These are phyloP conservation scores for Rhodotorula diobovata DNA, from an alignment of 768 basidiomycete genomes.

Conservation along the genomic window DNA sequence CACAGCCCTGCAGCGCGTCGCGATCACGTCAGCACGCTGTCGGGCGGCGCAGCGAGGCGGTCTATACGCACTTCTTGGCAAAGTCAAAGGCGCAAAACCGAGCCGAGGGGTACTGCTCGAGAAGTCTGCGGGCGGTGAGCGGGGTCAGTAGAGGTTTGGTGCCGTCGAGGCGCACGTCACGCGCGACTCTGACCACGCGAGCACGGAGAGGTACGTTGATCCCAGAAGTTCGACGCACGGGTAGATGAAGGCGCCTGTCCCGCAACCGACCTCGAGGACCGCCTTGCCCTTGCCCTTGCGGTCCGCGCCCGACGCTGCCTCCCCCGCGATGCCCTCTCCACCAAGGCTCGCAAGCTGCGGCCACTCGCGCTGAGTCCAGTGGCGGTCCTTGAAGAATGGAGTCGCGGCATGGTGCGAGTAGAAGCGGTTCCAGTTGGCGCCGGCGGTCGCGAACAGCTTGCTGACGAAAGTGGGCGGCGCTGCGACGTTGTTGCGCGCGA, in stretches of 20 bases:
- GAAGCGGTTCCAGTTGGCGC: slow-evolving; percentile 24
- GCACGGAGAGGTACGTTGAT: too few relatives aligned
- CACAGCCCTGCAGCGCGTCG: slow-evolving; percentile 13
- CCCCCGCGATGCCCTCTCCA: not conserved
- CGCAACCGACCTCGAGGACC: slow-evolving; percentile 37
- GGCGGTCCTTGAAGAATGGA: slow-evolving; percentile 38
- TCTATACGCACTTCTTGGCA: slow-evolving; percentile 6
- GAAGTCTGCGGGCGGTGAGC: slow-evolving; percentile 3
- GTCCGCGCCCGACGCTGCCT: not conserved
- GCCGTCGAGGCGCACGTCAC: too few relatives aligned
- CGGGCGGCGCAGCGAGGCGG: not conserved
- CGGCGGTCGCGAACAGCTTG: slow-evolving; percentile 11
- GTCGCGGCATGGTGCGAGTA: slow-evolving; percentile 24
- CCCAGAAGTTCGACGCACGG: slow-evolving; percentile 13
- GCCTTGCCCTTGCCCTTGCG: slow-evolving; percentile 28
- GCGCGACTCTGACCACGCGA: too few relatives aligned
- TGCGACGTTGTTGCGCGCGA: slow-evolving; percentile 5
- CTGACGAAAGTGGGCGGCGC: slow-evolving; percentile 1
- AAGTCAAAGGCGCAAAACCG: slow-evolving; percentile 35
- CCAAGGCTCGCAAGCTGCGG: not conserved
- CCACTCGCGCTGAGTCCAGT: slow-evolving; percentile 34
- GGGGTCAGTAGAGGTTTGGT: not conserved
- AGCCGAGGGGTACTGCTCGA: slow-evolving; percentile 25
- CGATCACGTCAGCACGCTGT: not conserved
- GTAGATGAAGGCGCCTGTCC: slow-evolving; percentile 37